Evolutionary conservation across 306 rosid genomes (phyloP).

Genomic region (Trichosanthes cucumerina): DNA sequence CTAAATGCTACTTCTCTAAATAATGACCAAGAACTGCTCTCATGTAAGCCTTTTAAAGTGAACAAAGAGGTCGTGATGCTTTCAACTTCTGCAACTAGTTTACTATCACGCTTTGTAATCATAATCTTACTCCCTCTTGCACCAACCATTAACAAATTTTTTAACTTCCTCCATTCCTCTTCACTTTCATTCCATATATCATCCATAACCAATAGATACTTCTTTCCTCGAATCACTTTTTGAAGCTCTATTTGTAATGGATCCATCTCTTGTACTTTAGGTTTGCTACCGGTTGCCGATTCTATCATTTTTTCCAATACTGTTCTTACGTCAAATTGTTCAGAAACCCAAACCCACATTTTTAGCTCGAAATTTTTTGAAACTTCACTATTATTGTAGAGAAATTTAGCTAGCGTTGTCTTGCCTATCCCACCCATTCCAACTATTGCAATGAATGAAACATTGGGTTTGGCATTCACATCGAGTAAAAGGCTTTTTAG

Average conservation of each 20-base stretch:
- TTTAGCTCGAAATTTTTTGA: conserved; percentile 25
- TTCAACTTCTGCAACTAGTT: background rate
- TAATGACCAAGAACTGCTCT: background rate
- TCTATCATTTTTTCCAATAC: conserved; percentile 16
- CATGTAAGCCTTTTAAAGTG: background rate
- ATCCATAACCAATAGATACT: conserved; percentile 8
- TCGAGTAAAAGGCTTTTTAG: conserved; percentile 7
- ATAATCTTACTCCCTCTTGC: conserved; percentile 5
- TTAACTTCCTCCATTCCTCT: background rate
- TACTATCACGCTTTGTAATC: background rate
- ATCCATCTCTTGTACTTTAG: background rate
- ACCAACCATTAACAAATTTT: background rate
- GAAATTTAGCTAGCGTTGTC: conserved; percentile 34
- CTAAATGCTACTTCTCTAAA: background rate
- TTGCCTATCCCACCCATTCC: conserved; percentile 29
- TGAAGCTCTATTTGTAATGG: background rate
- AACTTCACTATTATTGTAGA: conserved; percentile 31
- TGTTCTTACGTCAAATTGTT: conserved; percentile 23
- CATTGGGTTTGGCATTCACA: background rate
- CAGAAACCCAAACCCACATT: conserved; percentile 43
- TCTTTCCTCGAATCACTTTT: background rate
- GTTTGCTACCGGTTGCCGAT: background rate
- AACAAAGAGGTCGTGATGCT: background rate
- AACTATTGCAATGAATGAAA: background rate
- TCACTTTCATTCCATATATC: conserved; percentile 12